A percentile compares a stretch with the other conserved stretches of the same genome.
These are phyloP conservation scores for Ogataea nakhonphanomensis DNA, from an alignment of 805 yeast species.

Conservation along the genomic window DNA sequence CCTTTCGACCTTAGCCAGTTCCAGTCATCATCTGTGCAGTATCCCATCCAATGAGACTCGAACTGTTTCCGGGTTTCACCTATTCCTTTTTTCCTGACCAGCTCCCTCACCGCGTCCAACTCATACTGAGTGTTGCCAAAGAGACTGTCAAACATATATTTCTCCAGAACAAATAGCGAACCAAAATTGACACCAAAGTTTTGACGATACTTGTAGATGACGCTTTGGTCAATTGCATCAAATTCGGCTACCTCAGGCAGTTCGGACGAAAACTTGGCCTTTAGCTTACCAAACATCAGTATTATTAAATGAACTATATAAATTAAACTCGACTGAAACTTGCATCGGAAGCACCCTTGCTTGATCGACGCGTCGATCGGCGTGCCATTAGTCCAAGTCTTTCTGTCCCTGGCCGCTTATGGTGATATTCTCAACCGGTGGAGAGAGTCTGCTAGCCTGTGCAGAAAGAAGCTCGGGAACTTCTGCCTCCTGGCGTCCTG, in stretches of 20 bases:
- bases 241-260: conserved; percentile 37
- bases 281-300: conserved; percentile 19
- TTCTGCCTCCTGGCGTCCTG: conserved; percentile 18
- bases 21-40: conserved; percentile 73
- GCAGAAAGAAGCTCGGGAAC: conserved; percentile 18
- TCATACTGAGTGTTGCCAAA: conserved; percentile 65
- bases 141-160: conserved; percentile 66
- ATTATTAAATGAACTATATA: background rate
- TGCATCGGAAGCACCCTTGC: background rate
- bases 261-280: conserved; percentile 25
- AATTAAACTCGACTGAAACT: too few species aligned
- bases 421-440: conserved; percentile 1
- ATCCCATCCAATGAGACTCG: conserved; percentile 65
- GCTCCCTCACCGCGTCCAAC: conserved; percentile 61
- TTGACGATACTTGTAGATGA: conserved; percentile 55
- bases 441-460: conserved; percentile 8
- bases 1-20: conserved; percentile 61
- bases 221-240: conserved; percentile 28
- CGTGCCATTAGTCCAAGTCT: background rate
- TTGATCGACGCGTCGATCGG: conserved; percentile 7
- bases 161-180: conserved; percentile 72
- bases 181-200: conserved; percentile 89
- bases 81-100: conserved; percentile 45
- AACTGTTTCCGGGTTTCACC: conserved; percentile 51
- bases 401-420: background rate